A percentile compares a stretch with the other conserved stretches of the same genome.
phyloP scores from a whole-genome alignment of 2,329 filamentous ascomycete species.

The Diplocarpon mali region DNA sequence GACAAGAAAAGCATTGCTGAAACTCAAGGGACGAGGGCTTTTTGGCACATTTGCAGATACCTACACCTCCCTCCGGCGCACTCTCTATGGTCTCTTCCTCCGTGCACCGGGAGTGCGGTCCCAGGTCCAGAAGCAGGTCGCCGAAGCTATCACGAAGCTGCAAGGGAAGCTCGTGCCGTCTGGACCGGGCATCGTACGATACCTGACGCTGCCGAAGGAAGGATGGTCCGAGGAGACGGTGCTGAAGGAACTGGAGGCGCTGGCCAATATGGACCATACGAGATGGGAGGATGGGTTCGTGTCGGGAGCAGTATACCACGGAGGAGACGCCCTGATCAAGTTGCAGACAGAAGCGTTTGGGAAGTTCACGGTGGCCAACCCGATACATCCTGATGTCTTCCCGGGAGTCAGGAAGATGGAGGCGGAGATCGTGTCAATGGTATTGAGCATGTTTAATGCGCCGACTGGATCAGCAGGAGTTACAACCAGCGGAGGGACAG shows the following conservation, averaged over 20 bases:
- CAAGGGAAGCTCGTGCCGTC: conserved; percentile 73
- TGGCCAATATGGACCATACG: conserved; percentile 84
- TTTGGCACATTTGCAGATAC: conserved; percentile 66
- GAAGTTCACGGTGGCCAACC: conserved; percentile 90
- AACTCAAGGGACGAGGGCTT: conserved; percentile 79
- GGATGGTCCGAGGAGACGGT: conserved; percentile 75
- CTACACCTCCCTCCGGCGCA: conserved; percentile 60
- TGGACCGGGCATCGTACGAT: conserved; percentile 58
- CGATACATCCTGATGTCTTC: conserved; percentile 96
- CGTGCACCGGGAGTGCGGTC: conserved; percentile 75
- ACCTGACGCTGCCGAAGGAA: conserved; percentile 68
- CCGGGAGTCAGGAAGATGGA: conserved; percentile 99
- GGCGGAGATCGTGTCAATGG: conserved; percentile 95
- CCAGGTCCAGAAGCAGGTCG: conserved; percentile 76
- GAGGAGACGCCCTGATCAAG: conserved; percentile 68
- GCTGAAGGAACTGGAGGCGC: conserved; percentile 63
- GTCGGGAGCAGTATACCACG: conserved; percentile 92
- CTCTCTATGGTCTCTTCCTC: conserved; percentile 76
- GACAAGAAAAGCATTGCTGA: conserved; percentile 68
- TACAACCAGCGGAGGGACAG: conserved; percentile 85
- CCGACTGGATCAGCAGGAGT: conserved; percentile 78
- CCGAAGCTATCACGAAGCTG: conserved; percentile 67
- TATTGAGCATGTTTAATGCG: conserved; percentile 78
- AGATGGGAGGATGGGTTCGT: conserved; percentile 94
- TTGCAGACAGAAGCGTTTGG: conserved; percentile 90